Evolutionary conservation across 345 rosid genomes (phyloP).

Genomic region (Psidium guajava): DNA sequence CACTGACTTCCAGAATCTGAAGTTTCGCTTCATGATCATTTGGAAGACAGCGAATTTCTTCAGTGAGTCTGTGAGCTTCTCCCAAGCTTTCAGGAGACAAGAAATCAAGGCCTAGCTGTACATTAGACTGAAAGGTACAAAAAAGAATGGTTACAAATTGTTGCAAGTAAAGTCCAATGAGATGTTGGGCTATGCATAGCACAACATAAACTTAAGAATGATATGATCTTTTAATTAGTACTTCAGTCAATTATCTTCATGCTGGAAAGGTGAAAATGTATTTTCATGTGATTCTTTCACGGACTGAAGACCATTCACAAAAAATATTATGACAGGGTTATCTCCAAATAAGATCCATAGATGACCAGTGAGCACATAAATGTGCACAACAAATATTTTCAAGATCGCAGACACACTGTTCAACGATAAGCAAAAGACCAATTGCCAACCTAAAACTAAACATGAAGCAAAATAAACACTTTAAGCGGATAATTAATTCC

Average conservation of each 20-base stretch:
- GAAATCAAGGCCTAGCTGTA: slow-evolving; percentile 87
- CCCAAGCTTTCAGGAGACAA: slow-evolving; percentile 87
- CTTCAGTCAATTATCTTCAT: not conserved
- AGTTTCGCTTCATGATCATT: slow-evolving; percentile 79
- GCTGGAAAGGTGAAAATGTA: not conserved
- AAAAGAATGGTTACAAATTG: not conserved
- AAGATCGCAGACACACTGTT: not conserved
- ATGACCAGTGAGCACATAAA: not conserved
- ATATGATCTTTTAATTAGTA: not conserved
- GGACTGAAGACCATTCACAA: not conserved
- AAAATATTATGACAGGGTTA: not conserved
- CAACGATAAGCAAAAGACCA: not conserved
- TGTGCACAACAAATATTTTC: not conserved
- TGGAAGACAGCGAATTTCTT: slow-evolving; percentile 78
- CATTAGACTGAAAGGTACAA: slow-evolving; percentile 61
- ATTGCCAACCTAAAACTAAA: not conserved
- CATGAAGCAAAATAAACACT: not conserved
- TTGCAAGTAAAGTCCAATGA: not conserved
- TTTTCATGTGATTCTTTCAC: not conserved
- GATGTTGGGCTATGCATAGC: not conserved
- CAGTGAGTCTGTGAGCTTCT: slow-evolving; percentile 64
- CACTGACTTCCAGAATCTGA: slow-evolving; percentile 75
- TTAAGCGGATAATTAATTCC: not conserved
- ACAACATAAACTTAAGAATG: not conserved
- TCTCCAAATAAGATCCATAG: not conserved